These are phyloP conservation scores for Xylariaceae sp. DNA, from an alignment of 2,329 filamentous ascomycete genomes.

Conservation along the genomic window DNA sequence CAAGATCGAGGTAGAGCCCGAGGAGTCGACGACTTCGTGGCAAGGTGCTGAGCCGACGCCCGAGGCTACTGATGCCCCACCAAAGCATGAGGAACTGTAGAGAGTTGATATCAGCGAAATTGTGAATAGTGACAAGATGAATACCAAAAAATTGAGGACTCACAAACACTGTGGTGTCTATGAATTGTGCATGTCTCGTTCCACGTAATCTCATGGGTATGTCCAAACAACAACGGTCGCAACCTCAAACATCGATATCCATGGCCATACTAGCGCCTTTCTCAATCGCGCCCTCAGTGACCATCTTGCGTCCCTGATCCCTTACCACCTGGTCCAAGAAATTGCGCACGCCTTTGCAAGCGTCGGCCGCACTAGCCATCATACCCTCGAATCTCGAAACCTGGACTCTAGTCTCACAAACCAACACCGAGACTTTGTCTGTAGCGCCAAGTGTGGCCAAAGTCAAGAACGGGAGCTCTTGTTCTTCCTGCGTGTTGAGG, in stretches of 20 bases:
- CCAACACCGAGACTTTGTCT: slow-evolving; percentile 73
- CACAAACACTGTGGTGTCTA: slow-evolving; percentile 9
- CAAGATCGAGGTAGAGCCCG: slow-evolving; percentile 31
- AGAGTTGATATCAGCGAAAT: slow-evolving; percentile 9
- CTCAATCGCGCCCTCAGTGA: slow-evolving; percentile 54
- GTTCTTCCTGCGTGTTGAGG: slow-evolving; percentile 75
- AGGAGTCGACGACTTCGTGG: slow-evolving; percentile 27
- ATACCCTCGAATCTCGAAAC: slow-evolving; percentile 81
- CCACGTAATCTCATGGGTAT: not conserved
- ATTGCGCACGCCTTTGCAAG: slow-evolving; percentile 79
- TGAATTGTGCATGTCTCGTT: not conserved
- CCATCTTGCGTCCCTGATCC: slow-evolving; percentile 63
- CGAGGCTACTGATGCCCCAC: slow-evolving; percentile 30
- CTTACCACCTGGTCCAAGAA: slow-evolving; percentile 80
- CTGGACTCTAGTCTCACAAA: slow-evolving; percentile 88
- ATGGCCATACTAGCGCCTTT: slow-evolving; percentile 48
- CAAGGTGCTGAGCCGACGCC: slow-evolving; percentile 35
- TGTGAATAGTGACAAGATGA: not conserved
- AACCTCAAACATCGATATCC: slow-evolving; percentile 43
- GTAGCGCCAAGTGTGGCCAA: slow-evolving; percentile 74
- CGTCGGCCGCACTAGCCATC: slow-evolving; percentile 88
- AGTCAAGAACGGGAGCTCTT: slow-evolving; percentile 85
- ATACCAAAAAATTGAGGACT: slow-evolving; percentile 7
- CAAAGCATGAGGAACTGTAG: slow-evolving; percentile 51
- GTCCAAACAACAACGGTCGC: not conserved